phyloP scores from a whole-genome alignment of 2,329 filamentous ascomycete species.

The Epicoccum sorghinum region DNA sequence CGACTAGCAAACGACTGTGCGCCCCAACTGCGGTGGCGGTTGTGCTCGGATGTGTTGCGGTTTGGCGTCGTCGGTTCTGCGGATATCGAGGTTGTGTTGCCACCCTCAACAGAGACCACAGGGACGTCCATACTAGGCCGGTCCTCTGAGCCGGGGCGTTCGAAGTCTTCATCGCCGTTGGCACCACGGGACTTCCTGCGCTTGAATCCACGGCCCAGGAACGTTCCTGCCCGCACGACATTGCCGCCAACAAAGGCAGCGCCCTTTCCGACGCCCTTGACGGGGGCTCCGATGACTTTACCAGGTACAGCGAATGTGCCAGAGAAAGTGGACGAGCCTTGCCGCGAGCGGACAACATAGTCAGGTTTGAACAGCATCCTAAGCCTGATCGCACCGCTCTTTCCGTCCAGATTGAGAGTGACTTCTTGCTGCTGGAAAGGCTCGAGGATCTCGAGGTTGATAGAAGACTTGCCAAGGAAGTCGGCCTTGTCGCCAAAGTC shows the following conservation, averaged over 20 bases:
- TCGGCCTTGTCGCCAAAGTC: conserved; percentile 97
- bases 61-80: conserved; percentile 30
- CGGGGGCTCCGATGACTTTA: conserved; percentile 91
- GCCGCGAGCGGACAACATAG: conserved; percentile 83
- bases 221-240: conserved; percentile 87
- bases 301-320: conserved; percentile 87
- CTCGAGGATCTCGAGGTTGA: conserved; percentile 80
- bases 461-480: conserved; percentile 76
- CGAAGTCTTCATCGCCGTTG: conserved; percentile 47
- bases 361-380: conserved; percentile 91
- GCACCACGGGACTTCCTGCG: conserved; percentile 66
- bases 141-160: conserved; percentile 53
- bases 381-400: conserved; percentile 82
- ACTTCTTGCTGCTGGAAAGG: conserved; percentile 84
- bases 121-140: conserved; percentile 39
- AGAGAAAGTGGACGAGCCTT: conserved; percentile 91
- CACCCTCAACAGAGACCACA: conserved; percentile 41
- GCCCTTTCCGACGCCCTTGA: conserved; percentile 86
- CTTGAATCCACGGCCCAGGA: conserved; percentile 84
- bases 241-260: conserved; percentile 74
- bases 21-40: conserved; percentile 44
- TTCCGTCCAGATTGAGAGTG: conserved; percentile 79
- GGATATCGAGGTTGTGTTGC: conserved; percentile 16
- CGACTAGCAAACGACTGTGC: conserved; percentile 49
- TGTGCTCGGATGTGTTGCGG: conserved; percentile 39